These are phyloP conservation scores for Canavalia gladiata DNA, from an alignment of 306 rosid species.

Conservation along the genomic window DNA sequence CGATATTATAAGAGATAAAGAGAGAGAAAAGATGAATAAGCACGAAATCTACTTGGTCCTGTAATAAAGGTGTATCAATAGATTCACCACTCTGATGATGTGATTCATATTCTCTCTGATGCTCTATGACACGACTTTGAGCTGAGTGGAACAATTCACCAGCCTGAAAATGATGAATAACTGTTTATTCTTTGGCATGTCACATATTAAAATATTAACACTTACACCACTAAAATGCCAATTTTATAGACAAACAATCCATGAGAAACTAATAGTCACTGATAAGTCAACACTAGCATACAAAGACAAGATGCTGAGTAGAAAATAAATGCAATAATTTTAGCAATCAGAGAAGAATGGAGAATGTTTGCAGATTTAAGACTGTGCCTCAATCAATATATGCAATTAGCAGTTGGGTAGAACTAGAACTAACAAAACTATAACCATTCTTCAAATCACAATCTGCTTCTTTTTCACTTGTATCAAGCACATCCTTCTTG, in stretches of 20 bases:
- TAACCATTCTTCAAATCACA: not conserved
- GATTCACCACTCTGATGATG: constrained; percentile 61
- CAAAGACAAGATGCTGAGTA: not conserved
- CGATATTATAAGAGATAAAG: constrained; percentile 34
- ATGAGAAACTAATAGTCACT: not conserved
- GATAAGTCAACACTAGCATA: not conserved
- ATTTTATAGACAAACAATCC: constrained; percentile 1
- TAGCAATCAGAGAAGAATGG: constrained; percentile 1
- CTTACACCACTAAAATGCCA: constrained; percentile 35
- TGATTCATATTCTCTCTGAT: constrained; percentile 76
- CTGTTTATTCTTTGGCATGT: constrained; percentile 16
- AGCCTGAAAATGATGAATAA: constrained; percentile 64
- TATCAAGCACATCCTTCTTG: not conserved
- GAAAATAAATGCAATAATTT: not conserved
- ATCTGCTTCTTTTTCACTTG: not conserved
- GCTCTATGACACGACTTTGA: constrained; percentile 68
- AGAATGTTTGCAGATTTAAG: not conserved
- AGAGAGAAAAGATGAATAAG: constrained; percentile 21
- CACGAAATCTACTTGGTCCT: constrained; percentile 70
- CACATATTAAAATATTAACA: constrained; percentile 9
- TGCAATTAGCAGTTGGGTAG: not conserved
- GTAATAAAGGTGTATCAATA: constrained; percentile 70
- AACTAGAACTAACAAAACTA: not conserved
- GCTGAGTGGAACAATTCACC: constrained; percentile 78
- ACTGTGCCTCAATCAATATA: constrained; percentile 9